phyloP scores from a whole-genome alignment of 495 filamentous ascomycete species.

The Eremomyces bilateralis region DNA sequence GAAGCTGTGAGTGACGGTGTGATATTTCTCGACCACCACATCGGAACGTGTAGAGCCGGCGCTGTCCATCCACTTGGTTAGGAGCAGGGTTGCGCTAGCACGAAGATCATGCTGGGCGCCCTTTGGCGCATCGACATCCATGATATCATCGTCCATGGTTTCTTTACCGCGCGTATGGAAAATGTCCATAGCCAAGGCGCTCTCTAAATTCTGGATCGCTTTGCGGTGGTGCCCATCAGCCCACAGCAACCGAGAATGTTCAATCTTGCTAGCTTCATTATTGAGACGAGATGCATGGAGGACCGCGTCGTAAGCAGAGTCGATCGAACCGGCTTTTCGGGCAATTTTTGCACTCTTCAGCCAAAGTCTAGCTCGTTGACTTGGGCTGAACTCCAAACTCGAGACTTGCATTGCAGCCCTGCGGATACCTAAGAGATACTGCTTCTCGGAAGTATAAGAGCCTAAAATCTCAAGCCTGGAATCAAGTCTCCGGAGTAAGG shows the following conservation, averaged over 20 bases:
- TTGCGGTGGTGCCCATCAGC: constrained; percentile 84
- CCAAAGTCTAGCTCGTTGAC: constrained; percentile 67
- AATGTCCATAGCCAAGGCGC: constrained; percentile 56
- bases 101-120: constrained; percentile 28
- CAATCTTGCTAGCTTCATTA: constrained; percentile 67
- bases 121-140: constrained; percentile 15
- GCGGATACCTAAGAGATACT: constrained; percentile 75
- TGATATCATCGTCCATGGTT: background rate
- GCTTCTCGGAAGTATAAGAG: constrained; percentile 72
- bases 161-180: constrained; percentile 30
- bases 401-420: constrained; percentile 66
- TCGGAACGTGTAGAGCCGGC: constrained; percentile 75
- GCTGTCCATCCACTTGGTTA: constrained; percentile 91
- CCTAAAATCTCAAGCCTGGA: constrained; percentile 67
- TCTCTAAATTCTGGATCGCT: constrained; percentile 74
- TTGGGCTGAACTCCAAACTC: constrained; percentile 28
- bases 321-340: constrained; percentile 58
- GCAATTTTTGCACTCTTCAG: constrained; percentile 67
- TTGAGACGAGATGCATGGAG: constrained; percentile 70
- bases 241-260: constrained; percentile 87
- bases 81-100: constrained; percentile 51
- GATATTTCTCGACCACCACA: constrained; percentile 56
- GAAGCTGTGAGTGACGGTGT: constrained; percentile 38
- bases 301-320: constrained; percentile 81
- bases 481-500: constrained; percentile 37